Evolutionary conservation across 768 basidiomycete species (phyloP).

Genomic region (Tulasnella sp.): DNA sequence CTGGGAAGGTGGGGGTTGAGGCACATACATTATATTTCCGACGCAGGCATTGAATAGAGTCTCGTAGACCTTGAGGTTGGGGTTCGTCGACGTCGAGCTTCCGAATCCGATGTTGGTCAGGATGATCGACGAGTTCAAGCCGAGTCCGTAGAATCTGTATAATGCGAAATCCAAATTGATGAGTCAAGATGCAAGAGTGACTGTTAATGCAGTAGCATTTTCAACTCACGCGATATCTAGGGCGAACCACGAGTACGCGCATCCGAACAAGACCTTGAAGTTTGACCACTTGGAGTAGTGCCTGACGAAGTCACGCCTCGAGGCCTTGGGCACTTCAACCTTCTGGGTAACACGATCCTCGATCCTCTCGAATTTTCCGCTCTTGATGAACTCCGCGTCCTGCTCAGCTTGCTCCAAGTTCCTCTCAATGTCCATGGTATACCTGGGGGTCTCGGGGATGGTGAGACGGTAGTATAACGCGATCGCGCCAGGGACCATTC

Average conservation of each 20-base stretch:
- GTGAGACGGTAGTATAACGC: constrained; percentile 55
- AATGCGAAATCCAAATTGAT: neutral
- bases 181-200: constrained; percentile 42
- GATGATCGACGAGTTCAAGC: constrained; percentile 72
- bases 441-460: constrained; percentile 85
- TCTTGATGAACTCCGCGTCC: constrained; percentile 56
- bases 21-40: constrained; percentile 40
- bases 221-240: constrained; percentile 52
- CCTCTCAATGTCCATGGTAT: constrained; percentile 85
- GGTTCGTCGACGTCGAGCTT: constrained; percentile 25
- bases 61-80: constrained; percentile 37
- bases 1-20: neutral
- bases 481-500: constrained; percentile 67
- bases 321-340: constrained; percentile 58
- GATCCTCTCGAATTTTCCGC: constrained; percentile 18
- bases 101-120: constrained; percentile 65
- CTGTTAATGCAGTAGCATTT: constrained; percentile 50
- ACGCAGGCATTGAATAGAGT: constrained; percentile 54
- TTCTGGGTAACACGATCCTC: constrained; percentile 50
- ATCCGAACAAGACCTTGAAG: constrained; percentile 66
- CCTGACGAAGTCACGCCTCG: constrained; percentile 49
- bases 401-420: constrained; percentile 64
- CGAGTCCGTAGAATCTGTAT: constrained; percentile 22
- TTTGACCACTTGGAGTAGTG: constrained; percentile 66
- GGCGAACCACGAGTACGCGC: constrained; percentile 81